phyloP scores from a whole-genome alignment of 805 yeast species.

The Candida andamanensis region DNA sequence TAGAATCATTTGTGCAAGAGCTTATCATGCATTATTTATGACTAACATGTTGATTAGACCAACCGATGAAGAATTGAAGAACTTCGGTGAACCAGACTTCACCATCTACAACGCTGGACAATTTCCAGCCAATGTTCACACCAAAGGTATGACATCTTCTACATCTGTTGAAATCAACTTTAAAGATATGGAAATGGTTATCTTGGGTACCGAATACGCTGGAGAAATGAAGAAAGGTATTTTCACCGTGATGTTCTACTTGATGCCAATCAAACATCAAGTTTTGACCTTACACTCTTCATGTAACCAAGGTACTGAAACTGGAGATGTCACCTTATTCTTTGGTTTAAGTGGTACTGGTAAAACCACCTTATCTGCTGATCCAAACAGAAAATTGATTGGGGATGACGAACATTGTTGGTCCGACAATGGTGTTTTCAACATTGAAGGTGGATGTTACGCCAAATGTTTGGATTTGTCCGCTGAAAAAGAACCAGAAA shows the following conservation, averaged over 20 bases:
- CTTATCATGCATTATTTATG: constrained; percentile 97
- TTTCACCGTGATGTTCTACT: constrained; percentile 96
- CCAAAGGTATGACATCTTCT: constrained; percentile 95
- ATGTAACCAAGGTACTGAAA: constrained; percentile 79
- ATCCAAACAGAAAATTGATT: constrained; percentile 85
- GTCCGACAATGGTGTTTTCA: constrained; percentile 97
- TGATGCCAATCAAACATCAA: constrained; percentile 92
- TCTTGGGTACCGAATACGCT: constrained; percentile 97
- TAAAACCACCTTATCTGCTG: constrained; percentile 95
- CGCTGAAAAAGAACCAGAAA: constrained; percentile 95
- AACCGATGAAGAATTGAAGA: constrained; percentile 76
- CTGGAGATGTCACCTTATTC: constrained; percentile 88
- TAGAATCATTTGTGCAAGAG: constrained; percentile 94
- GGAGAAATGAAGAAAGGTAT: constrained; percentile 99
- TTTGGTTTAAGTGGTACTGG: constrained; percentile 98
- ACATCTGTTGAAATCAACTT: constrained; percentile 95
- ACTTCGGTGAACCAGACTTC: constrained; percentile 96
- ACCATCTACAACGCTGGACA: constrained; percentile 98
- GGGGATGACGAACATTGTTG: constrained; percentile 99
- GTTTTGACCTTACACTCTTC: constrained; percentile 93
- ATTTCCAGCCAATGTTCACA: constrained; percentile 95
- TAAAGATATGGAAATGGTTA: constrained; percentile 97
- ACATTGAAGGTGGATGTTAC: constrained; percentile 99
- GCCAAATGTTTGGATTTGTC: constrained; percentile 92
- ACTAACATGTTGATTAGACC: constrained; percentile 97